Conservation (phyloP, 139 green algal genomes). For the Pseudopediastrum boryanum region DNA sequence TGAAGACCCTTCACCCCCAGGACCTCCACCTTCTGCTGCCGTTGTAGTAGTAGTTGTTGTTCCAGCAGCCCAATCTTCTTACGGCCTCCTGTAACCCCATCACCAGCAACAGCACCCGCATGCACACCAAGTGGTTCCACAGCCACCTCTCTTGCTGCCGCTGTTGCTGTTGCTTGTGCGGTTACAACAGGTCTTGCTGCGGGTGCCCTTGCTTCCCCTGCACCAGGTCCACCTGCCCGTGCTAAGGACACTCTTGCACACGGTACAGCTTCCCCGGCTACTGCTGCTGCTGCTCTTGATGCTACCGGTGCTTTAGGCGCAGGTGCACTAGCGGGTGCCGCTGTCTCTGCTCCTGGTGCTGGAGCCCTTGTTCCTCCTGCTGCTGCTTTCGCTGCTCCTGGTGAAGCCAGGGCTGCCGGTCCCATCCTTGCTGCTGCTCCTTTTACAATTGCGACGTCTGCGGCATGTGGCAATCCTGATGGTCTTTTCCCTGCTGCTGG, state of each 20-base stretch:
- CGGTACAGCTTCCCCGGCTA: constrained; percentile 1
- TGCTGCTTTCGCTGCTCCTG: neutral
- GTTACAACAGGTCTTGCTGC: neutral
- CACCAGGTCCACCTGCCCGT: constrained; percentile 1
- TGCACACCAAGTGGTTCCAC: too few species aligned
- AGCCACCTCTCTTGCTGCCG: too few species aligned
- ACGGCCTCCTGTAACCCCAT: neutral
- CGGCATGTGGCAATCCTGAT: neutral
- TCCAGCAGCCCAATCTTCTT: neutral
- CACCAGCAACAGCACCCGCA: neutral
- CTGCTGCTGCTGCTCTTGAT: constrained; percentile 3
- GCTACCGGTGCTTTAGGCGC: neutral
- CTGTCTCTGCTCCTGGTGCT: neutral
- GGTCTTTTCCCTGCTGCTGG: too few species aligned
- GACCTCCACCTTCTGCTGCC: neutral
- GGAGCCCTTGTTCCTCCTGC: neutral
- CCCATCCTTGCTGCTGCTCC: neutral
- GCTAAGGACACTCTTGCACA: constrained; percentile 5
- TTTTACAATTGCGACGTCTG: neutral
- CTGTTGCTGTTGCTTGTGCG: neutral
- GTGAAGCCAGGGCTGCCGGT: too few species aligned
- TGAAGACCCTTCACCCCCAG: neutral
- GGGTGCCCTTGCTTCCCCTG: neutral
- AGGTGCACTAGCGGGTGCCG: neutral
- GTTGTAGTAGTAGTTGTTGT: neutral